Evolutionary conservation across 345 rosid genomes (phyloP).

Genomic region (Corymbia maculata): DNA sequence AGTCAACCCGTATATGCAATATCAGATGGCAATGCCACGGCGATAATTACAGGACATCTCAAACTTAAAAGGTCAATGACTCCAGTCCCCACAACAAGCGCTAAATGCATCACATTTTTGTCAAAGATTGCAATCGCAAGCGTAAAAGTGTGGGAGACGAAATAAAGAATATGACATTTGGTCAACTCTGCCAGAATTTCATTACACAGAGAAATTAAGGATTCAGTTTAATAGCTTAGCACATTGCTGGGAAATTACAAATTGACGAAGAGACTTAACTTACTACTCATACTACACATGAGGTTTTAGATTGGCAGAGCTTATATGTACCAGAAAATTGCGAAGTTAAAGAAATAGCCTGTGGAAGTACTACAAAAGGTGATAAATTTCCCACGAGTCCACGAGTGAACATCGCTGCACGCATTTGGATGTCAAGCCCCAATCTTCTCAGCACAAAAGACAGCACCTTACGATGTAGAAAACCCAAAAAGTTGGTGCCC

Average conservation of each 20-base stretch:
- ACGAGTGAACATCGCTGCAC: background rate
- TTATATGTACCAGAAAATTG: no score
- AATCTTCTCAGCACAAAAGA: constrained; percentile 43
- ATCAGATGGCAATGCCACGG: background rate
- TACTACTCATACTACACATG: background rate
- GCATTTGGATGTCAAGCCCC: constrained; percentile 29
- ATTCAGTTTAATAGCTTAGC: background rate
- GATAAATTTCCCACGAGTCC: background rate
- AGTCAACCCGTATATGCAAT: no score
- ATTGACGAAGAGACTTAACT: background rate
- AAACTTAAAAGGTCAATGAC: background rate
- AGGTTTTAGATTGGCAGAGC: no score
- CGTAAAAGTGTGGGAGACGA: background rate
- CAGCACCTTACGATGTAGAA: constrained; percentile 59
- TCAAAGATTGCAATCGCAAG: background rate
- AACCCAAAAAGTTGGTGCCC: constrained; percentile 94
- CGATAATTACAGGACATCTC: background rate
- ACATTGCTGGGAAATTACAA: background rate
- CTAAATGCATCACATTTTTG: background rate
- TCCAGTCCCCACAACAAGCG: background rate
- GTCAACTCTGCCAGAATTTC: background rate
- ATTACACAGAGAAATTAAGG: background rate
- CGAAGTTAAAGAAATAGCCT: no score
- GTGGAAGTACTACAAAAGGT: background rate
- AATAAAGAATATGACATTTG: no score